Percentiles rank a stretch among this genome's conserved stretches.
phyloP scores from a whole-genome alignment of 2,329 filamentous ascomycete species.

The Hypomyces perniciosus region DNA sequence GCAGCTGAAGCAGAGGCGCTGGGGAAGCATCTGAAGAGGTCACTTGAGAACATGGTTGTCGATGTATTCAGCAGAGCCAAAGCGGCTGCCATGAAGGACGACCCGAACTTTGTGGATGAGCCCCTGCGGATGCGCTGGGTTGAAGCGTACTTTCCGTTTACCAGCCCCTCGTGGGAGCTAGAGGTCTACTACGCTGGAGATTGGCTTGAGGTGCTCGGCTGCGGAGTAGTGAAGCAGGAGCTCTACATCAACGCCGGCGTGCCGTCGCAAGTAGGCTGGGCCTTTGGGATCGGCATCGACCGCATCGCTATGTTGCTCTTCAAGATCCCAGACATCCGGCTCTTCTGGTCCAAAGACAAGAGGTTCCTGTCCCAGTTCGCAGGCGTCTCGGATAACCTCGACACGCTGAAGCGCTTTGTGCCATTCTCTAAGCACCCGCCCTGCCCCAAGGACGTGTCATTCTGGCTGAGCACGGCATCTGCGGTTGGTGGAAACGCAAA shows the following conservation, averaged over 20 bases:
- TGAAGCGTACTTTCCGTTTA: conserved; percentile 97
- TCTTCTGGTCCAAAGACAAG: conserved; percentile 87
- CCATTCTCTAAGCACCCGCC: conserved; percentile 89
- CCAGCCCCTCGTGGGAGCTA: conserved; percentile 89
- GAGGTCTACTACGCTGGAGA: conserved; percentile 92
- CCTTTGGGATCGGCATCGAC: conserved; percentile 90
- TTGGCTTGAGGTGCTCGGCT: conserved; percentile 96
- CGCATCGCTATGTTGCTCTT: conserved; percentile 97
- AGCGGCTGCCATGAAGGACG: conserved; percentile 51
- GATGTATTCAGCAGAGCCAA: conserved; percentile 79
- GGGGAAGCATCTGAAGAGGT: conserved; percentile 78
- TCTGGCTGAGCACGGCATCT: conserved; percentile 63
- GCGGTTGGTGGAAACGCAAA: conserved; percentile 43
- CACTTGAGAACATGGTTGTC: conserved; percentile 82
- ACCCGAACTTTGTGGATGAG: conserved; percentile 51
- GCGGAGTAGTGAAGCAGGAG: conserved; percentile 78
- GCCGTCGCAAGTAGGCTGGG: conserved; percentile 77
- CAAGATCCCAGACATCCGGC: conserved; percentile 88
- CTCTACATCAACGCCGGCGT: conserved; percentile 73
- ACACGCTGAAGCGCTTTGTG: conserved; percentile 57
- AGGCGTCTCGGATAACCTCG: conserved; percentile 48
- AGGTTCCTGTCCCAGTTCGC: conserved; percentile 85
- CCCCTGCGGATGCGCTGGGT: conserved; percentile 88
- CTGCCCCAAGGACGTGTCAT: conserved; percentile 87
- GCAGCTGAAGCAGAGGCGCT: conserved; percentile 76